Conservation (phyloP, 2,329 filamentous ascomycete species). For the Ceratocystis destructans region DNA sequence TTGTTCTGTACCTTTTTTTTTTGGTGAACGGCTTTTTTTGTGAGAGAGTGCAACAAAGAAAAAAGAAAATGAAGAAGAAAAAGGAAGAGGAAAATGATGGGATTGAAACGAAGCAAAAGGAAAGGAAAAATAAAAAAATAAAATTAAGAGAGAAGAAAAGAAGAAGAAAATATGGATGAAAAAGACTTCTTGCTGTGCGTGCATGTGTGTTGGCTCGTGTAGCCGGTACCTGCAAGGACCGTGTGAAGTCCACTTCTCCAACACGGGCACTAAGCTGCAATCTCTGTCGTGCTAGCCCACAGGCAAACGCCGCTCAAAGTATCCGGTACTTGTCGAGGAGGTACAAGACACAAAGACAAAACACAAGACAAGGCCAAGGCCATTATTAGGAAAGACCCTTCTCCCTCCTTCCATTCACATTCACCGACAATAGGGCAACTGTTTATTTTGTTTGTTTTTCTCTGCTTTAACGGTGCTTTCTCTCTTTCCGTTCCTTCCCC, state of each 20-base stretch:
- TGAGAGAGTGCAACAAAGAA: background rate
- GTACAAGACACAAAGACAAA: background rate
- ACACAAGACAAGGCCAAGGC: background rate
- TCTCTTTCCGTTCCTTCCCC: background rate
- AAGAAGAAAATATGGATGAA: conserved; percentile 8
- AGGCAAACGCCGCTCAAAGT: background rate
- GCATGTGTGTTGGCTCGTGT: conserved; percentile 6
- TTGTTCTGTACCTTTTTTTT: background rate
- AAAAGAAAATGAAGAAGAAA: background rate
- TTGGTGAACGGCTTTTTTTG: background rate
- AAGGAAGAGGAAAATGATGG: background rate
- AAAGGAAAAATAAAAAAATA: conserved; percentile 9
- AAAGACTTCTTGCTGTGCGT: background rate
- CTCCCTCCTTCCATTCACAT: background rate
- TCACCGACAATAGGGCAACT: background rate
- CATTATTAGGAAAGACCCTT: background rate
- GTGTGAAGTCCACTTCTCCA: conserved; percentile 4
- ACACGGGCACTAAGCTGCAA: conserved; percentile 3
- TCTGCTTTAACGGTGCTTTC: background rate
- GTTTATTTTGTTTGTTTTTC: background rate
- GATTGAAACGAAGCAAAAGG: background rate
- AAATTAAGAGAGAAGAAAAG: conserved; percentile 5
- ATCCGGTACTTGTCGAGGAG: background rate
- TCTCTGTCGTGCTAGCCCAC: background rate
- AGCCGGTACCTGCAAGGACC: conserved; percentile 3